phyloP scores from a whole-genome alignment of 352 stramenopile species.

The Pythium biforme region DNA sequence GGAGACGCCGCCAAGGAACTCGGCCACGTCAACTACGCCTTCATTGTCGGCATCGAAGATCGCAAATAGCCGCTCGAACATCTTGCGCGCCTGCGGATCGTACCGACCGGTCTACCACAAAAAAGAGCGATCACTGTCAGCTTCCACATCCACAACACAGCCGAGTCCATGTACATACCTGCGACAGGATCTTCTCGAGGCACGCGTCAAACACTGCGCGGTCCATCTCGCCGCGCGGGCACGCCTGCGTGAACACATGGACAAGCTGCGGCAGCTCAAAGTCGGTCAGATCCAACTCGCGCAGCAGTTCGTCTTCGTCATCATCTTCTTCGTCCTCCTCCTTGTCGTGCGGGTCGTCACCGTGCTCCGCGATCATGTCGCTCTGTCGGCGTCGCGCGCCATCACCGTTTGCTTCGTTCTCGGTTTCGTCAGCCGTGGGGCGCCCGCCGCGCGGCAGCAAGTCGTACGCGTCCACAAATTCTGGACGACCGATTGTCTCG shows the following conservation, averaged over 20 bases:
- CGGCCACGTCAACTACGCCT: constrained; percentile 73
- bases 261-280: constrained; percentile 83
- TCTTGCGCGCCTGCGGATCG: constrained; percentile 59
- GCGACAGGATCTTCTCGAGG: constrained; percentile 81
- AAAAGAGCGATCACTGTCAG: background rate
- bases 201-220: constrained; percentile 62
- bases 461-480: constrained; percentile 30
- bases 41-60: constrained; percentile 66
- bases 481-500: constrained; percentile 11
- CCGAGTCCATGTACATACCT: constrained; percentile 19
- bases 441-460: constrained; percentile 13
- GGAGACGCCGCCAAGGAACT: constrained; percentile 81
- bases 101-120: constrained; percentile 51
- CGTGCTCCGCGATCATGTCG: constrained; percentile 25
- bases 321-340: constrained; percentile 29
- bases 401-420: constrained; percentile 23
- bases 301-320: constrained; percentile 40
- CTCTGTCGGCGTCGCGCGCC: constrained; percentile 13
- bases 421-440: constrained; percentile 8
- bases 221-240: constrained; percentile 70
- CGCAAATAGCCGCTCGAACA: constrained; percentile 79
- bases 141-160: background rate
- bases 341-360: constrained; percentile 21
- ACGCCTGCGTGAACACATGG: constrained; percentile 80
- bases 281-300: constrained; percentile 74